phyloP scores from a whole-genome alignment of 306 rosid species.

The Dicorynia guianensis region DNA sequence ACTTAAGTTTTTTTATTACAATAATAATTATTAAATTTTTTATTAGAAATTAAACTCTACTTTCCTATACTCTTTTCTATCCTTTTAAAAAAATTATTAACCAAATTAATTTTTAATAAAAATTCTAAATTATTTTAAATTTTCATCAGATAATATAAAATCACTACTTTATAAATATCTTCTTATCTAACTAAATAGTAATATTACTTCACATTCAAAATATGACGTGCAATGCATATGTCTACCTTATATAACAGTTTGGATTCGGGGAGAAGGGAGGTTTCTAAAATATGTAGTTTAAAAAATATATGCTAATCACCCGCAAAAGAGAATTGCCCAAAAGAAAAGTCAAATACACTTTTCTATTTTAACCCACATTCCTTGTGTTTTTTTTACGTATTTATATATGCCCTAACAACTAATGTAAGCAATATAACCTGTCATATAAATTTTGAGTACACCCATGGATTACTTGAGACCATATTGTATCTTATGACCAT shows the following conservation, averaged over 20 bases:
- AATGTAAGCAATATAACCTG: slow-evolving; percentile 20
- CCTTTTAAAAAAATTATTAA: too few species aligned
- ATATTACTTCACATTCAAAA: too few species aligned
- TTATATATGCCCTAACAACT: slow-evolving; percentile 1
- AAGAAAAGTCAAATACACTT: slow-evolving; percentile 10
- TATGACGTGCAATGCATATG: too few species aligned
- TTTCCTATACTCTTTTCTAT: too few species aligned
- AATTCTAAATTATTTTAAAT: too few species aligned
- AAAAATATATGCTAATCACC: not conserved
- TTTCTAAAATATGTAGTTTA: slow-evolving; percentile 2
- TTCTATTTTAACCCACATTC: not conserved
- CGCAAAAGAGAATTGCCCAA: not conserved
- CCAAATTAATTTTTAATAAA: too few species aligned
- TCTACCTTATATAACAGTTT: not conserved
- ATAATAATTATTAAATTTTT: too few species aligned
- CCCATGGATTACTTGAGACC: not conserved
- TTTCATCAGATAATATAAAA: too few species aligned
- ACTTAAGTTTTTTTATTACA: too few species aligned
- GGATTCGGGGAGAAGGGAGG: not conserved
- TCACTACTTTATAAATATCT: too few species aligned
- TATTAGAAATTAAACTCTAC: too few species aligned
- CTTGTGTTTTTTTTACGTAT: not conserved
- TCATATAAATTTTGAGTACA: not conserved
- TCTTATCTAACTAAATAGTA: too few species aligned
- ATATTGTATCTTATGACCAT: not conserved